Evolutionary conservation across 139 green algal genomes (phyloP).

Genomic region (Penium margaritaceum): DNA sequence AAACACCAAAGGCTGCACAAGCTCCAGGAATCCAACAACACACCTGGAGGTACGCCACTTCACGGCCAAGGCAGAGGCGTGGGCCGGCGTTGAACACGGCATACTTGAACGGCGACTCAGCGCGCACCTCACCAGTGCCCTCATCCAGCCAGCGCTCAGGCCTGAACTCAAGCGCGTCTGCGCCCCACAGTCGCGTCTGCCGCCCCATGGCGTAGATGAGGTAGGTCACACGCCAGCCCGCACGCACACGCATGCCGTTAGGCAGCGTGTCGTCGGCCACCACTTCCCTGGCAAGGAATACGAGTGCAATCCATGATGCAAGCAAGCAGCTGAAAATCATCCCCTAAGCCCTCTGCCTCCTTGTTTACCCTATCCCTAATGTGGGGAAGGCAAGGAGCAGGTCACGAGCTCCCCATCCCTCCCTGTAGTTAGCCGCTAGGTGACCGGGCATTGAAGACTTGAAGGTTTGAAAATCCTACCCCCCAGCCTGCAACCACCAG

Average conservation of each 20-base stretch:
- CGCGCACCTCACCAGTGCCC: not conserved
- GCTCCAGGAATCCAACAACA: too few species aligned
- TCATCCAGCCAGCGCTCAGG: not conserved
- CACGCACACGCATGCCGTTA: not conserved
- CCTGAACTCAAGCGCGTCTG: not conserved
- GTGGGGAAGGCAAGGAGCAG: too few species aligned
- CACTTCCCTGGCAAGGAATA: not conserved
- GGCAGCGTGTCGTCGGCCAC: not conserved
- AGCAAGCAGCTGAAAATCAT: too few species aligned
- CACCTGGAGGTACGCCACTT: slow-evolving; percentile 19
- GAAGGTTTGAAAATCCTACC: too few species aligned
- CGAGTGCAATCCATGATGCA: too few species aligned
- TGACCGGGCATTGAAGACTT: too few species aligned
- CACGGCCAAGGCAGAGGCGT: not conserved
- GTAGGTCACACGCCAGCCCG: not conserved
- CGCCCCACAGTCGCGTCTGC: not conserved
- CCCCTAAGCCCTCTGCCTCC: too few species aligned
- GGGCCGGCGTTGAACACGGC: not conserved
- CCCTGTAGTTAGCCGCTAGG: too few species aligned
- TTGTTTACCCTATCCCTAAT: too few species aligned
- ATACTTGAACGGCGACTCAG: not conserved
- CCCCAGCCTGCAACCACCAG: too few species aligned
- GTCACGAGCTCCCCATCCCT: too few species aligned
- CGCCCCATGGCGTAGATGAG: not conserved
- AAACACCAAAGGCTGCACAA: too few species aligned